Evolutionary conservation across 2,329 filamentous ascomycete genomes (phyloP), one percentile per base, ranked within the genome.

Genomic region (Graphilbum sp.): DNA sequence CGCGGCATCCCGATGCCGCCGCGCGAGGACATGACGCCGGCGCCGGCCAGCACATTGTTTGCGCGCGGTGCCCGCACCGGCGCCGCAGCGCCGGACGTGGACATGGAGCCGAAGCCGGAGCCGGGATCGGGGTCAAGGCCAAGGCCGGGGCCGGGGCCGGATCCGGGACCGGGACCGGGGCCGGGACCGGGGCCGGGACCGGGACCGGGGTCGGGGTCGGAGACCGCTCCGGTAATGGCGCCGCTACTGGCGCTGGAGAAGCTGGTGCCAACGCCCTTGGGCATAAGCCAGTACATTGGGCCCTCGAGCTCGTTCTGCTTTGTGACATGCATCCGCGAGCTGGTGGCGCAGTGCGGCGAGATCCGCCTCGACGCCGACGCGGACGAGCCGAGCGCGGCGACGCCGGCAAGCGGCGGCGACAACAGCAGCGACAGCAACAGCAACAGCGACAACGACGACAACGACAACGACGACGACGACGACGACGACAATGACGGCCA

Each of bases 301-400:
- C 42, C 44, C 2, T 46, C 44, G 6, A 46, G 44, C 30, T 46
- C 44, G 20, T 46, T 46, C 37, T 35, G 41, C 7, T 46, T 46
- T 24, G 40, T 46, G 15, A 44, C 38, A 13, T 41, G 42, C 4
- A 46, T 46, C 31, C 44, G 44, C 0, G 36, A 34, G 7, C 40
- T 46, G 2, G 42, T 46, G 1, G 43, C 44, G 9, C 36, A 42
- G 38, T 44, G 40, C 19, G 42, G 38, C 19, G 34, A 43, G 29
- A 39, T n/a, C n/a, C n/a, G 20, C 31, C 38, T 42, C 13, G 36
- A 29, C n/a, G 30, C 19, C 17, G 23, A 31, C 11, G 34, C 7
- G 16, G 32, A 34, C 12, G 32, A 23, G 19, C 19, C 41, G 9
- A 36, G 36, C 20, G 33, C 4, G 36, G 27, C 13, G 27, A 20